Conservation (phyloP, 2,329 filamentous ascomycete species). For the Aspergillus fumigatiaffinis region DNA sequence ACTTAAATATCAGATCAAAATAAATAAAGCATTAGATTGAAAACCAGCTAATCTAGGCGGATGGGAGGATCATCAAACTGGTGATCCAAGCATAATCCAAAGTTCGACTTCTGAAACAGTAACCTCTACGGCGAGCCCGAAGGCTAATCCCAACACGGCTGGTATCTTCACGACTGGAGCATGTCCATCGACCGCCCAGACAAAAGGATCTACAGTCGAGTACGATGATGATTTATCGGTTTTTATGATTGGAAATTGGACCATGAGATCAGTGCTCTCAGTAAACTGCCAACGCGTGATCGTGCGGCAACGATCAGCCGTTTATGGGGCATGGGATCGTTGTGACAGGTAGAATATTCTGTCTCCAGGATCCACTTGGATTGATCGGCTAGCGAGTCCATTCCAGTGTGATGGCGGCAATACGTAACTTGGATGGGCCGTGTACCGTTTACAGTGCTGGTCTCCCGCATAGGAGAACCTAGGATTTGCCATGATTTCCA, state of each 20-base stretch:
- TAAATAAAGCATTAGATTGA: background rate
- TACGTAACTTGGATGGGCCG: background rate
- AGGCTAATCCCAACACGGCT: background rate
- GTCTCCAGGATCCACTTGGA: constrained; percentile 4
- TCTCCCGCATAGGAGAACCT: background rate
- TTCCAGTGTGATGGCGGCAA: constrained; percentile 1
- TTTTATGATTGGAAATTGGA: constrained; percentile 2
- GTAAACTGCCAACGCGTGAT: constrained; percentile 13
- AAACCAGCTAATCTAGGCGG: background rate
- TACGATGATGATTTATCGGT: background rate
- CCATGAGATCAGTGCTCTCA: constrained; percentile 26
- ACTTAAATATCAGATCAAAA: background rate
- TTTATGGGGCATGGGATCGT: constrained; percentile 32
- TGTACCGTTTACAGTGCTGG: background rate
- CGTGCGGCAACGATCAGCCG: constrained; percentile 34
- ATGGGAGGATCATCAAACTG: constrained; percentile 1
- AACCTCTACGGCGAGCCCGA: background rate
- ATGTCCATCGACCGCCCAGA: background rate
- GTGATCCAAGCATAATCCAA: constrained; percentile 2
- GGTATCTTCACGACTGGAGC: background rate
- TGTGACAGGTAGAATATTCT: constrained; percentile 30
- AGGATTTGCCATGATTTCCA: constrained; percentile 4
- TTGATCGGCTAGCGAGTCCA: constrained; percentile 12
- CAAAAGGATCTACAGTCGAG: constrained; percentile 11
- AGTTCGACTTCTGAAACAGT: background rate